phyloP scores from a whole-genome alignment of 2,329 filamentous ascomycete genomes.

The Cladophialophora chaetospira region DNA sequence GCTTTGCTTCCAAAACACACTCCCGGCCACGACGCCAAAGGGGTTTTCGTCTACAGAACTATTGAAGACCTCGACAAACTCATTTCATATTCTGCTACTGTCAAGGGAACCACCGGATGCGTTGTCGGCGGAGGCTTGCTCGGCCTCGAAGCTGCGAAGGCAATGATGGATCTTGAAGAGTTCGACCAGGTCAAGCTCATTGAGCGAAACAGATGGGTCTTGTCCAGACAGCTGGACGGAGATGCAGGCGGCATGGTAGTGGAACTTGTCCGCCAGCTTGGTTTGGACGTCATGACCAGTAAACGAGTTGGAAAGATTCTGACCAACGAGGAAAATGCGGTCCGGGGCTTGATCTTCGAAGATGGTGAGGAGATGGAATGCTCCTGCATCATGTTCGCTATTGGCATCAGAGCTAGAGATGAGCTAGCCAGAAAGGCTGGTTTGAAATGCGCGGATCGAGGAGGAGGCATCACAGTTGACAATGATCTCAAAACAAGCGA shows the following conservation, averaged over 20 bases:
- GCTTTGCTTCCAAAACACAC: conserved; percentile 73
- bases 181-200: conserved; percentile 76
- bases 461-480: conserved; percentile 74
- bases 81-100: conserved; percentile 69
- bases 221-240: conserved; percentile 77
- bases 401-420: conserved; percentile 80
- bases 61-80: conserved; percentile 78
- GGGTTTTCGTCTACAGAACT: conserved; percentile 86
- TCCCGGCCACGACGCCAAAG: conserved; percentile 75
- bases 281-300: conserved; percentile 76
- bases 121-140: conserved; percentile 84
- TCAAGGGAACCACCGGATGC: conserved; percentile 68
- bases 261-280: conserved; percentile 75
- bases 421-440: conserved; percentile 71
- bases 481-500: conserved; percentile 67
- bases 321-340: conserved; percentile 65
- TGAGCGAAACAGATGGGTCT: conserved; percentile 79
- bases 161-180: conserved; percentile 81
- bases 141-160: conserved; percentile 85
- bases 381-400: conserved; percentile 84
- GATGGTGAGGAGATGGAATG: conserved; percentile 77
- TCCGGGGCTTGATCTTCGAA: conserved; percentile 75
- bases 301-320: conserved; percentile 74
- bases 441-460: conserved; percentile 70
- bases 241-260: conserved; percentile 82